Conservation (phyloP, 192 early-diverging fungal genomes). For the Lobosporangium transversale region DNA sequence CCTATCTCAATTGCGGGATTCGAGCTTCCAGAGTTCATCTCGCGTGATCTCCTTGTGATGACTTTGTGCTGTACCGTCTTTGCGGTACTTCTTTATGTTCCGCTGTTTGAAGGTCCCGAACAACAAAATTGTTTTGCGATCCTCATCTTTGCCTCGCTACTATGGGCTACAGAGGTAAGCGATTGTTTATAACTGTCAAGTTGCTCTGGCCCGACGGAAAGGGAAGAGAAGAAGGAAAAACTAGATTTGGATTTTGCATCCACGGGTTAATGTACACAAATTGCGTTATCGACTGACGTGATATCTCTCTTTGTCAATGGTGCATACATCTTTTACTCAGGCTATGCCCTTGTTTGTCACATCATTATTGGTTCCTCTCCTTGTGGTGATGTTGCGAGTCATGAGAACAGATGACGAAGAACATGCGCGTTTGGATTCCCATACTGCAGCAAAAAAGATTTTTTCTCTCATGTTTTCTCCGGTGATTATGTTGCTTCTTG, state of each 20-base stretch:
- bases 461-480: conserved; percentile 96
- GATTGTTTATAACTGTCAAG: too few species aligned
- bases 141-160: conserved; percentile 85
- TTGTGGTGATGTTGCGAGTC: conserved; percentile 86
- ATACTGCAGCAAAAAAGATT: conserved; percentile 83
- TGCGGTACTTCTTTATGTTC: conserved; percentile 62
- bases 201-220: too few species aligned
- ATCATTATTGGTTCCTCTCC: conserved; percentile 84
- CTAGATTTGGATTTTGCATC: too few species aligned
- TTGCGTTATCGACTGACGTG: too few species aligned
- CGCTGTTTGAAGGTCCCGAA: conserved; percentile 76
- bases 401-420: conserved; percentile 72
- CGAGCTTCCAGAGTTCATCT: conserved; percentile 56
- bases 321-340: too few species aligned
- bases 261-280: too few species aligned
- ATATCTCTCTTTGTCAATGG: too few species aligned
- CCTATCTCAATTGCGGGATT: conserved; percentile 54
- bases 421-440: conserved; percentile 70
- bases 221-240: too few species aligned
- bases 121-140: conserved; percentile 93
- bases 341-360: conserved; percentile 94
- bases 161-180: conserved; percentile 93
- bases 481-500: conserved; percentile 95
- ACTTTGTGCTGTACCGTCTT: conserved; percentile 68
- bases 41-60: conserved; percentile 54